Evolutionary conservation across 176 grass and related monocot species (phyloP).

Genomic region (Ampelocalamus luodianensis): DNA sequence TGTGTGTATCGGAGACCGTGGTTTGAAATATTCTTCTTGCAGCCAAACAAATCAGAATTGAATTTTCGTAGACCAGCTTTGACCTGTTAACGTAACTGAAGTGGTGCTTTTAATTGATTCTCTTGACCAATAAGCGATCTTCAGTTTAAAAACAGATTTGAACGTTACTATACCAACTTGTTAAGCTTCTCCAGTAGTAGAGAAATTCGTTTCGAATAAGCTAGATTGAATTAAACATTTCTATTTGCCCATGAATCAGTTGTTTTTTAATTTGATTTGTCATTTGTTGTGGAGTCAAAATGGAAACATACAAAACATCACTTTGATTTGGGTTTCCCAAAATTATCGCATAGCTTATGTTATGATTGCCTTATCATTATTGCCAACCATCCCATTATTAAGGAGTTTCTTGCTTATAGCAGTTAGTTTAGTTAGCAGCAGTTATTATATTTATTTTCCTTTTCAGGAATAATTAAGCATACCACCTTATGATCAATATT

Average conservation of each 20-base stretch:
- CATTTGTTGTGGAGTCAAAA: not conserved
- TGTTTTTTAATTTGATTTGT: not conserved
- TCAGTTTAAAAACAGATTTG: not conserved
- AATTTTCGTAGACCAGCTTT: not conserved
- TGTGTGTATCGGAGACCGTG: not conserved
- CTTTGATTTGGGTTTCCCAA: slow-evolving; percentile 16
- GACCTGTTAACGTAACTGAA: not conserved
- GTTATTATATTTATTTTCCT: not conserved
- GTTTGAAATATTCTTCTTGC: not conserved
- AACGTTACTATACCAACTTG: not conserved
- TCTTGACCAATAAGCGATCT: not conserved
- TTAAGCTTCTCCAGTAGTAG: not conserved
- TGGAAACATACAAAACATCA: not conserved
- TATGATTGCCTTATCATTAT: not conserved
- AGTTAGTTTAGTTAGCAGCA: not conserved
- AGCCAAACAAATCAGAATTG: not conserved
- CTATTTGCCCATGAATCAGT: not conserved
- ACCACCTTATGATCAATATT: too few relatives aligned
- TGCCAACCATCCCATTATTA: not conserved
- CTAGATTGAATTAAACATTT: not conserved
- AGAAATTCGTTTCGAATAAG: not conserved
- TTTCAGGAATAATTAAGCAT: not conserved
- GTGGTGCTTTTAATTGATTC: not conserved
- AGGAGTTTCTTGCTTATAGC: not conserved
- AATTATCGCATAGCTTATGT: not conserved